Base-by-base conservation (phyloP, 1,284 basidiomycete species). In the Rhizoctonia solani region DNA sequence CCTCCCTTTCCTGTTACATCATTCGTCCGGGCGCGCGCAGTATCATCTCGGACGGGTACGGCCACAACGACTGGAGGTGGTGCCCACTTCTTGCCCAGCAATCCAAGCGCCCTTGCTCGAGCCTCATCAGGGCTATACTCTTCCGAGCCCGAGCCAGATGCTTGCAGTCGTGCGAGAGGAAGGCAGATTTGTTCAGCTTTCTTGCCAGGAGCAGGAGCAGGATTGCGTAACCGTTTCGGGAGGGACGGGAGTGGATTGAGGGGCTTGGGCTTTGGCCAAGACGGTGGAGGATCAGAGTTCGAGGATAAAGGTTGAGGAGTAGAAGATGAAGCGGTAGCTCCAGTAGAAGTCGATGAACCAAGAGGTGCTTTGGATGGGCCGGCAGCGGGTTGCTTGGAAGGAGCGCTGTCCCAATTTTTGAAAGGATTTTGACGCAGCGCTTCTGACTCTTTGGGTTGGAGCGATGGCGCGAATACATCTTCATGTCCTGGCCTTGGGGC, bases 71-170 rank as follows among this genome's bases (percentile, higher is more conserved):
- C 53, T 1, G 86, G 84, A 0, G 87, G 87, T 0, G 87, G 82
- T 0, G 82, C 84, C 90, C 90, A 92, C 75, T 87, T 88, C 81
- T 92, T 92, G 16, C 87, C 87, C 4, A 90, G 78, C 27, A 92
- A 81, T 25, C 90, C 90, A 80, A 90, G 87, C 3, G 87, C 87
- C 6, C 84, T 83, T 1, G 90, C 88, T 6, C 90, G 81, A 1
- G 86, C 89, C 76, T 92, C 90, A 72, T 87, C 83, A 23, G 85
- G 83, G 69, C 88, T 86, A 73, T 87, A 91, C 73, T 92, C 90
- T 0, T 82, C 78, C 2, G 84, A 42, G 29, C 58, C 21, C 8
- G 58, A 63, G 32, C 46, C 32, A 41, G 58, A 52, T 37, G 47
- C 58, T 30, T 63, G 58, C n/a, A 63, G 58, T 32, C 58, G 58